Percentiles rank a stretch among this genome's conserved stretches.
Conservation (phyloP, 495 filamentous ascomycete genomes). For the Tuber microsphaerosporum region DNA sequence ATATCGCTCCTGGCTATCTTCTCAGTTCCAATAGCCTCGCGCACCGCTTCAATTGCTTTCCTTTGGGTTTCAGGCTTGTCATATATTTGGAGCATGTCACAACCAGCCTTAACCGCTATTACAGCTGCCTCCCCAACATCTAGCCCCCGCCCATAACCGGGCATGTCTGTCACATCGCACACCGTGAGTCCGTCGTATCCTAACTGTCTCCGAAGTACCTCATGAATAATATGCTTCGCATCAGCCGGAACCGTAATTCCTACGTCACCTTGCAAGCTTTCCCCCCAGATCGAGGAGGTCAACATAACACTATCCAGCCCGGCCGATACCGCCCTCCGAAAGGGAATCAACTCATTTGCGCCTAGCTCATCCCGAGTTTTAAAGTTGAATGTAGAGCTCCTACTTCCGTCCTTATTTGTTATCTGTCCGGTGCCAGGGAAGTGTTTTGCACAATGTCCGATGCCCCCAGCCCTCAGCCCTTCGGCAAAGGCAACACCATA, state of each 20-base stretch:
- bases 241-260: conserved; percentile 16
- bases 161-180: conserved; percentile 42
- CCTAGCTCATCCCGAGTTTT: conserved; percentile 39
- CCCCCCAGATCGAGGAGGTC: conserved; percentile 40
- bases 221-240: conserved; percentile 40
- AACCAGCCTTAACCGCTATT: conserved; percentile 38
- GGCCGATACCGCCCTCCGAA: conserved; percentile 40
- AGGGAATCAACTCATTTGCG: conserved; percentile 39
- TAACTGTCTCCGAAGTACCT: conserved; percentile 41
- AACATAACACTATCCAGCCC: conserved; percentile 42
- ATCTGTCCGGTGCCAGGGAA: conserved; percentile 39
- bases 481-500: conserved; percentile 42
- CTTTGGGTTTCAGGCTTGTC: conserved; percentile 29
- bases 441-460: conserved; percentile 42
- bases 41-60: conserved; percentile 39
- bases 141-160: conserved; percentile 25
- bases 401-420: conserved; percentile 29
- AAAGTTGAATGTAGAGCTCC: conserved; percentile 31
- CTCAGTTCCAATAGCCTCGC: conserved; percentile 32
- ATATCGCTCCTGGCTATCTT: conserved; percentile 32
- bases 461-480: conserved; percentile 40
- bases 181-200: conserved; percentile 42
- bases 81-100: conserved; percentile 41
- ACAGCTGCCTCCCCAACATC: conserved; percentile 38
- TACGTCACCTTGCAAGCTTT: conserved; percentile 20